Conservation (phyloP, 2,329 filamentous ascomycete species). For the Dichotomopilus funicola region DNA sequence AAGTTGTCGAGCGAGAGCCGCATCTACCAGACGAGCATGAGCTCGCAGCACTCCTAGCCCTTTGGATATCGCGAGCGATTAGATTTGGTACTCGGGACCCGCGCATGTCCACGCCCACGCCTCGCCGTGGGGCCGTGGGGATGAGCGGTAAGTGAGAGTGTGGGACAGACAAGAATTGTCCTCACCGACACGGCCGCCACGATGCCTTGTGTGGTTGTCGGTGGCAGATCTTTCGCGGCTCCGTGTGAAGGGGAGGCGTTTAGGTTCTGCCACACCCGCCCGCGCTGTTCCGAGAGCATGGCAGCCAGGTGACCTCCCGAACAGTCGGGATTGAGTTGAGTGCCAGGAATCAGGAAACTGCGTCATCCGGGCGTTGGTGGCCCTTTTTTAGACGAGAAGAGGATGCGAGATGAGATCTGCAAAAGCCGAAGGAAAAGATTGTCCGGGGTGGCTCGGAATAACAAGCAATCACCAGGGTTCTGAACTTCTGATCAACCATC, state of each 20-base stretch:
- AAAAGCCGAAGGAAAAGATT: background rate
- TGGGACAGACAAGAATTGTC: background rate
- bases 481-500: background rate
- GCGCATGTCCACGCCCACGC: no score
- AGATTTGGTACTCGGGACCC: no score
- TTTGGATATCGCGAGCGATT: no score
- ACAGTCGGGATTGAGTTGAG: background rate
- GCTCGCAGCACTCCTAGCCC: no score
- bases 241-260: background rate
- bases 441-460: background rate
- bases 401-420: conserved; percentile 9
- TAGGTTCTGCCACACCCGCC: no score
- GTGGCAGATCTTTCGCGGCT: background rate
- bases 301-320: background rate
- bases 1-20: no score
- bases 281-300: background rate
- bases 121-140: no score
- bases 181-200: background rate
- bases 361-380: background rate
- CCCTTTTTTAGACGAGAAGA: background rate
- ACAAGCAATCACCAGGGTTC: background rate
- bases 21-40: no score
- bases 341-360: conserved; percentile 4
- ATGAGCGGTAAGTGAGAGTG: background rate
- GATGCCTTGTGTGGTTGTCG: background rate